These are phyloP conservation scores for Rhododendron williamsianum DNA, from an alignment of 148 eudicot species.

Conservation along the genomic window DNA sequence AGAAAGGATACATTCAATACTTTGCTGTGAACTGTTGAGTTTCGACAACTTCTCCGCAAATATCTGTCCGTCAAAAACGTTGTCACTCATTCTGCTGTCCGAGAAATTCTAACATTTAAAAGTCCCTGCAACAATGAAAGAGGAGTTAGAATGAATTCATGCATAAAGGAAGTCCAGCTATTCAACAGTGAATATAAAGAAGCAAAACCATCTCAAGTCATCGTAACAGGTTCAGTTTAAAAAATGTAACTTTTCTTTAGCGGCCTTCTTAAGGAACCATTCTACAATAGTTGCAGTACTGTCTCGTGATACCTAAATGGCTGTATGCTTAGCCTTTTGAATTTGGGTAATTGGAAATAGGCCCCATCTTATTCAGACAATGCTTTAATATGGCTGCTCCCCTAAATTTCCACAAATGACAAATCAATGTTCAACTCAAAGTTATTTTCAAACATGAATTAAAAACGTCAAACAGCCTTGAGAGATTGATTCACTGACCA, in stretches of 20 bases:
- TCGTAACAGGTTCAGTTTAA: background rate
- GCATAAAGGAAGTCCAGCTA: background rate
- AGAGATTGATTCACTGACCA: background rate
- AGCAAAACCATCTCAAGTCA: background rate
- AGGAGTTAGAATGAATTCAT: background rate
- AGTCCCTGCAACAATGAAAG: conserved; percentile 12
- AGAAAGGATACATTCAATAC: conserved; percentile 93
- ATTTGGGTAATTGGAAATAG: background rate
- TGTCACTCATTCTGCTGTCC: conserved; percentile 60
- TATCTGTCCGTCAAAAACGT: conserved; percentile 54
- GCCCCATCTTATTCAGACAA: background rate
- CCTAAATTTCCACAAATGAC: background rate
- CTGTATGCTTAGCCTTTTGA: background rate
- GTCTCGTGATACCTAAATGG: background rate
- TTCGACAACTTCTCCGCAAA: conserved; percentile 75
- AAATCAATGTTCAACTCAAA: background rate
- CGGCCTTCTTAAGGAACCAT: background rate
- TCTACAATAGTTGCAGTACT: background rate
- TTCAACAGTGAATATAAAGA: background rate
- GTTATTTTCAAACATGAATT: background rate
- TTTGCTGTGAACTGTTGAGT: conserved; percentile 83
- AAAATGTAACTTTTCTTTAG: background rate
- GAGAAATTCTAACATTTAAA: conserved; percentile 12
- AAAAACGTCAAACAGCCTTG: background rate
- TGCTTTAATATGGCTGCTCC: background rate